Evolutionary conservation across 2,329 filamentous ascomycete species (phyloP), one percentile per base, ranked within the genome.

Genomic region (Emericellopsis atlantica): DNA sequence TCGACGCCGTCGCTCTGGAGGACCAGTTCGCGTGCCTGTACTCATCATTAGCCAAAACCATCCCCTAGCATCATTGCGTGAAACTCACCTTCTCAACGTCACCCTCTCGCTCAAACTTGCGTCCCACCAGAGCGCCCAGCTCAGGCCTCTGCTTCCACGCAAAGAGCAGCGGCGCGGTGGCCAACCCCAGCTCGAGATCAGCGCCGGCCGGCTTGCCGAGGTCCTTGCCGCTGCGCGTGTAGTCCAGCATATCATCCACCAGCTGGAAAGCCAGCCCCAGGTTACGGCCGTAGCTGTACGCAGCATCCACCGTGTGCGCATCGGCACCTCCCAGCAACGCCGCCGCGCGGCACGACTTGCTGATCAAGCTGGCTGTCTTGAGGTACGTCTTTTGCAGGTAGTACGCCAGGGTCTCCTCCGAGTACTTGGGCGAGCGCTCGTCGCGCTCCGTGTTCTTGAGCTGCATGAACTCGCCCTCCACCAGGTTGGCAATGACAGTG

Each of bases 391-490:
- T 98, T 58, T 95, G 87, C 39, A 98, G 70, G 58, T 98, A 98
- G 65, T 98, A 96, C 22, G 79, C 75, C 46, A 98, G 74, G 1
- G 88, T 84, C 40, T 95, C 85, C 54, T 95, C 86, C 2, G 83
- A 92, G 76, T 84, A 96, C 9, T 73, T 67, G 1, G 90, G 90
- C 50, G 84, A 81, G 48, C 75, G 72, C 68, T 96, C 90, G 57
- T 95, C 90, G 48, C 76, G 72, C 36, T 84, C 85, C 1, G 92
- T 96, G 62, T 98, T 98, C 67, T 95, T 93, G 52, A 98, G 70
- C 68, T 98, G 92, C 92, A 98, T 98, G 67, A 98, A 96, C 63
- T 98, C 92, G 55, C 92, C 92, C 65, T 98, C 92, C 16, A 98
- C 89, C 22, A 98, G 70, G 59, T 98, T 98, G 36, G 92, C 90